Base-by-base conservation (phyloP, 768 basidiomycete species). In the Termitomyces sp. region DNA sequence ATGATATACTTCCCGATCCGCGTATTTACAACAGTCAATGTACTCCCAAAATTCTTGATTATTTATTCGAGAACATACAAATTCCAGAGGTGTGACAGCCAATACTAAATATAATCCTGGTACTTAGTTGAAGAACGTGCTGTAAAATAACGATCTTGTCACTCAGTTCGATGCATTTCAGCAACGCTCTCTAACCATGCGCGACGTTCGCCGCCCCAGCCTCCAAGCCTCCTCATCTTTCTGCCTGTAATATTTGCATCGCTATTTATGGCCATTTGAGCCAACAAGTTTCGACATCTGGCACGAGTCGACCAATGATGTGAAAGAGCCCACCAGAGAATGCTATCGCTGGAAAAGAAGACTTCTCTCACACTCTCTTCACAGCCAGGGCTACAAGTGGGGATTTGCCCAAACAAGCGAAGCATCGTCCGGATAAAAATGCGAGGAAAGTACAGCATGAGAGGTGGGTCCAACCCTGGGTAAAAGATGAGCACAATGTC, bases 391-490 rank as follows among this genome's bases (percentile, higher is more conserved):
- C 77, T 78, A 62, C 85, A 85, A 0, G 75, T 63, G 2, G 66
- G 57, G 0, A 52, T 37, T 21, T 76, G 58, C 1, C 73, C 49
- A 10, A 79, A 47, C 11, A 83, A 56, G 21, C 84, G 77, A 57
- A 72, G 64, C n/a, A 84, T 63, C 0, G 85, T 87, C 46, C 86
- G 75, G 53, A 72, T 60, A 57, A 80, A 63, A 25, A 87, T 62
- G 16, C 87, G 82, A 21, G 86, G 84, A 53, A 88, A 75, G 70
- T 88, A 89, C 10, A 81, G 67, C 9, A 71, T 17, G 34, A 88
- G 69, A 12, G 86, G 87, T 8, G 86, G 85, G 61, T 88, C 86
- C 21, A 89, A 71, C 87, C 87, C 86, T 89, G 53, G 10, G 55
- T 14, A 11, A 38, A 42, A 46, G 51, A 37, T 21, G 16, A 43